A percentile compares a stretch with the other conserved stretches of the same genome.
Evolutionary conservation across 2,329 filamentous ascomycete genomes (phyloP).

Genomic region (Elsinoe perseae): DNA sequence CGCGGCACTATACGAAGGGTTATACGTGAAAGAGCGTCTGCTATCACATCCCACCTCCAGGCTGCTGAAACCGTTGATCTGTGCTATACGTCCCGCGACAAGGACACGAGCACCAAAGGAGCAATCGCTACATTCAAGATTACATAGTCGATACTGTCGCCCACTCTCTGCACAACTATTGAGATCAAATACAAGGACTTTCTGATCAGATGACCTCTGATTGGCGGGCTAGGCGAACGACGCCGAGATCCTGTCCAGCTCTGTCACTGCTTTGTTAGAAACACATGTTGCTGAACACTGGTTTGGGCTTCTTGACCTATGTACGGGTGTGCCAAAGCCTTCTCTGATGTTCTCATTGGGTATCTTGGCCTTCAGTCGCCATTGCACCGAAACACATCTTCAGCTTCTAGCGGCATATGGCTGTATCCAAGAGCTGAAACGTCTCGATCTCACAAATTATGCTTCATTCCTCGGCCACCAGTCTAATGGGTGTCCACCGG

Average conservation of each 20-base stretch:
- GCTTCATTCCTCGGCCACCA: background rate
- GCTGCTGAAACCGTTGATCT: background rate
- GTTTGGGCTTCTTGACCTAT: background rate
- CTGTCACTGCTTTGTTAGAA: background rate
- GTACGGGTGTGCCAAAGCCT: background rate
- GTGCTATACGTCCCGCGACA: background rate
- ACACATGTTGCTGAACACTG: background rate
- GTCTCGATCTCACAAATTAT: background rate
- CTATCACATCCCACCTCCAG: background rate
- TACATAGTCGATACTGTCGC: background rate
- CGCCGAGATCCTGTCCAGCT: background rate
- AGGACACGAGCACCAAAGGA: background rate
- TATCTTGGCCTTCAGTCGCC: slow-evolving; percentile 5
- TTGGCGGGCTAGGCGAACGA: slow-evolving; percentile 1
- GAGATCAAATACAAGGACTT: background rate
- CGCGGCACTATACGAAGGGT: background rate
- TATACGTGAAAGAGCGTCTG: background rate
- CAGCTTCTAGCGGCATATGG: background rate
- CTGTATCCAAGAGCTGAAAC: background rate
- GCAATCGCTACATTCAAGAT: background rate
- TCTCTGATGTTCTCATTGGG: background rate
- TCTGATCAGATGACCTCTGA: background rate
- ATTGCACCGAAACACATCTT: slow-evolving; percentile 8
- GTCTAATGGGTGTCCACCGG: background rate
- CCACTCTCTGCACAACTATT: background rate